A percentile compares a stretch with the other conserved stretches of the same genome.
These are phyloP conservation scores for Rhodomyrtus psidioides DNA, from an alignment of 441 rosid genomes.

Conservation along the genomic window DNA sequence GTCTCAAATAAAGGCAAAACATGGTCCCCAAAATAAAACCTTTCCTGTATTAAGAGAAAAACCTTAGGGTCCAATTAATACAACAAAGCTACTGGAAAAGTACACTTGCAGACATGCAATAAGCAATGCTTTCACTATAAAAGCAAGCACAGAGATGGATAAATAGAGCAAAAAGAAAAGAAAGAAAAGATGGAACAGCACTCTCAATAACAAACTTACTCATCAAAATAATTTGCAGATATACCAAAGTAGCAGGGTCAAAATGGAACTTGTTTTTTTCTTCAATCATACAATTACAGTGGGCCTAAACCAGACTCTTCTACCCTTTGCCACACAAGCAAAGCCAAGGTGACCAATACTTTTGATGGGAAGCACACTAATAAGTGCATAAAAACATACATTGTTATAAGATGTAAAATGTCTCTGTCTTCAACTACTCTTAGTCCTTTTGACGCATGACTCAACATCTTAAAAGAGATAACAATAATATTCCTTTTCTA, in stretches of 20 bases:
- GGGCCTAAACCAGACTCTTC: background rate
- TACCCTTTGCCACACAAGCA: background rate
- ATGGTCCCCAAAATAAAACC: conserved; percentile 92
- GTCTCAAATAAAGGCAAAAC: conserved; percentile 96
- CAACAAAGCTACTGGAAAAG: background rate
- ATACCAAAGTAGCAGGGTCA: background rate
- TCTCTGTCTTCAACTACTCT: background rate
- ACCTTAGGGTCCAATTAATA: background rate
- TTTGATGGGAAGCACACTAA: background rate
- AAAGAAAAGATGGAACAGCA: background rate
- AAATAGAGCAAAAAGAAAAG: background rate
- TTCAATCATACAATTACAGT: background rate
- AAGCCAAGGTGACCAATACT: background rate
- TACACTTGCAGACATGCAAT: background rate
- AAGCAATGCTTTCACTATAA: background rate
- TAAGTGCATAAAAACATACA: background rate
- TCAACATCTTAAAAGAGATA: background rate
- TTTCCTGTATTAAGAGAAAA: conserved; percentile 50
- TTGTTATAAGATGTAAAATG: background rate
- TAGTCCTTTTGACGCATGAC: background rate
- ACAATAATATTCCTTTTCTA: background rate
- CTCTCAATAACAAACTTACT: background rate
- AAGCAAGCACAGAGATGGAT: background rate
- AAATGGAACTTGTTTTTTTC: background rate
- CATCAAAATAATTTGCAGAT: background rate